Conservation (phyloP, 1,284 basidiomycete species). For the Marasmius tenuissimus region DNA sequence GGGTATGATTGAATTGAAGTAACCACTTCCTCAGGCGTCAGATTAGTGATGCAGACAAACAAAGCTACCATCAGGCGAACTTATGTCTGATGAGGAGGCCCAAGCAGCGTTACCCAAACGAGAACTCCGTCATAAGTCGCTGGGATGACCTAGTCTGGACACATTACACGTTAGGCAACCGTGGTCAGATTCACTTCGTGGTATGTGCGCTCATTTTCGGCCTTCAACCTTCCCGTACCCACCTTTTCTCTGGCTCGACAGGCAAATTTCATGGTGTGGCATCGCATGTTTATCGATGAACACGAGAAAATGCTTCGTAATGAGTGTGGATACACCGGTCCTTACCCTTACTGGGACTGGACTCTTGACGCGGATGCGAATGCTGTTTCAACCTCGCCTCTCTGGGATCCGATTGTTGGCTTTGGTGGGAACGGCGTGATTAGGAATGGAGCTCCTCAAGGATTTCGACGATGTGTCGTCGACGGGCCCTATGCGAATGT, state of each 20-base stretch:
- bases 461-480: background rate
- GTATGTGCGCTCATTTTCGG: background rate
- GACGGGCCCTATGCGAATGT: background rate
- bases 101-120: background rate
- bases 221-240: background rate
- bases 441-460: background rate
- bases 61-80: background rate
- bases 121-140: background rate
- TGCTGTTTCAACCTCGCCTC: background rate
- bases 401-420: background rate
- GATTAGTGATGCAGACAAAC: background rate
- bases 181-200: background rate
- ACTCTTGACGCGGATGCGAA: background rate
- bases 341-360: conserved; percentile 6
- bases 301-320: background rate
- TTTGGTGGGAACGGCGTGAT: background rate
- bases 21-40: background rate
- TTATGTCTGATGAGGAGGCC: background rate
- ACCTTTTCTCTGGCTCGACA: background rate
- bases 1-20: background rate
- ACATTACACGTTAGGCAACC: background rate
- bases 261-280: conserved; percentile 1
- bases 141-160: background rate
- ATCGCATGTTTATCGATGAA: background rate
- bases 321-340: background rate